Evolutionary conservation across 2,329 filamentous ascomycete species (phyloP).

Genomic region (Ilyonectria robusta): DNA sequence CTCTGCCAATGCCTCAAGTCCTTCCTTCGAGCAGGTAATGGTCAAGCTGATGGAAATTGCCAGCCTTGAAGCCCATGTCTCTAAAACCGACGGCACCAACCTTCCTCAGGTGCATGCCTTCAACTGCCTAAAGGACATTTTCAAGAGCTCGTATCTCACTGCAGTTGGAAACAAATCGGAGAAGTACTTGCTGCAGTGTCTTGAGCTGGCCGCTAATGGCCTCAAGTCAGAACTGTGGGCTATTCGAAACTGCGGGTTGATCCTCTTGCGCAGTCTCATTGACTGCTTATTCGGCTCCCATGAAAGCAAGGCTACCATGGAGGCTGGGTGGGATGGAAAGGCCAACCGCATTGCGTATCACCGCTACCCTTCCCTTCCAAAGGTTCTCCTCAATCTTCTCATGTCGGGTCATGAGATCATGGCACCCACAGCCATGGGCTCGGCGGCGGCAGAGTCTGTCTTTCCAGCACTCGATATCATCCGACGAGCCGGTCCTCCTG

Average conservation of each 20-base stretch:
- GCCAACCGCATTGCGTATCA: constrained; percentile 78
- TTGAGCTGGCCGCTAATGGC: constrained; percentile 85
- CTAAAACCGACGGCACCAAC: constrained; percentile 74
- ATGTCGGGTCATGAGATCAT: constrained; percentile 64
- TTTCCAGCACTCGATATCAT: constrained; percentile 89
- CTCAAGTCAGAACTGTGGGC: constrained; percentile 91
- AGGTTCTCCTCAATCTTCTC: constrained; percentile 75
- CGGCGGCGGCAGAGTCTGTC: constrained; percentile 75
- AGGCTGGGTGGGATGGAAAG: constrained; percentile 74
- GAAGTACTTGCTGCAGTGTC: constrained; percentile 77
- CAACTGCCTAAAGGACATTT: constrained; percentile 93
- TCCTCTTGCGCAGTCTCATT: constrained; percentile 89
- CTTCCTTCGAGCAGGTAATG: constrained; percentile 77
- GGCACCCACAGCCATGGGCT: constrained; percentile 52
- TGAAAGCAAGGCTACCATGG: constrained; percentile 76
- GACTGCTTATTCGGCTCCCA: constrained; percentile 83
- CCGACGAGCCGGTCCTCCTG: constrained; percentile 78
- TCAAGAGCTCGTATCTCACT: constrained; percentile 84
- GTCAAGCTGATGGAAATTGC: constrained; percentile 73
- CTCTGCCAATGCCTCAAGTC: constrained; percentile 71
- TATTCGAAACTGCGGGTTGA: constrained; percentile 91
- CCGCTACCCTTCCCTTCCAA: constrained; percentile 76
- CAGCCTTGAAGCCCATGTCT: constrained; percentile 64
- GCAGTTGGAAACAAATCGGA: constrained; percentile 81
- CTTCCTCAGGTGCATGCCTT: constrained; percentile 94